phyloP scores from a whole-genome alignment of 1,139 yeast genomes.

The Kazachstania sp. region DNA sequence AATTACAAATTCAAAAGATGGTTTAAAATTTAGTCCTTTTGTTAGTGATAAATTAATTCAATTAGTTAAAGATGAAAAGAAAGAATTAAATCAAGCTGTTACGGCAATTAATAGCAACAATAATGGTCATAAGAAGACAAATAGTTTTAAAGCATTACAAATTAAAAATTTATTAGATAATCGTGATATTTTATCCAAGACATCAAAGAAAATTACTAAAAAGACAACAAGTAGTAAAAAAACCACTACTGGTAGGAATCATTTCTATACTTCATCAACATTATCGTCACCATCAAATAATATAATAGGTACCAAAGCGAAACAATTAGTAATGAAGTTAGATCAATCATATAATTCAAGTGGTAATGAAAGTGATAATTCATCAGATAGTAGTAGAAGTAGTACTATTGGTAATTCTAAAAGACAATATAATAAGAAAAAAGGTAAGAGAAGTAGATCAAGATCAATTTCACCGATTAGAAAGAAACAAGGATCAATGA shows the following conservation, averaged over 20 bases:
- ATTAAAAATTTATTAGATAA: slow-evolving; percentile 26
- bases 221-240: neutral
- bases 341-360: neutral
- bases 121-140: slow-evolving; percentile 27
- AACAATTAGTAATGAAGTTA: slow-evolving; percentile 2
- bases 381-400: neutral
- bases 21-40: slow-evolving; percentile 22
- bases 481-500: slow-evolving; percentile 2
- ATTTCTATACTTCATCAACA: slow-evolving; percentile 5
- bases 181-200: slow-evolving; percentile 24
- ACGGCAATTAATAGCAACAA: neutral
- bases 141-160: slow-evolving; percentile 31
- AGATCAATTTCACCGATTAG: slow-evolving; percentile 21
- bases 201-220: slow-evolving; percentile 15
- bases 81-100: neutral
- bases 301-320: slow-evolving; percentile 1
- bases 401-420: no score
- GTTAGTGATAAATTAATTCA: slow-evolving; percentile 29
- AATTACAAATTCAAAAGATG: neutral
- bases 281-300: slow-evolving; percentile 5
- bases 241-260: neutral
- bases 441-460: slow-evolving; percentile 7
- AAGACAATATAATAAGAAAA: neutral
- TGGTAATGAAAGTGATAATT: neutral
- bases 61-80: slow-evolving; percentile 16